A percentile compares a stretch with the other conserved stretches of the same genome.
These are phyloP conservation scores for Petunia hybrid DNA, from an alignment of 305 asterid genomes.

Conservation along the genomic window DNA sequence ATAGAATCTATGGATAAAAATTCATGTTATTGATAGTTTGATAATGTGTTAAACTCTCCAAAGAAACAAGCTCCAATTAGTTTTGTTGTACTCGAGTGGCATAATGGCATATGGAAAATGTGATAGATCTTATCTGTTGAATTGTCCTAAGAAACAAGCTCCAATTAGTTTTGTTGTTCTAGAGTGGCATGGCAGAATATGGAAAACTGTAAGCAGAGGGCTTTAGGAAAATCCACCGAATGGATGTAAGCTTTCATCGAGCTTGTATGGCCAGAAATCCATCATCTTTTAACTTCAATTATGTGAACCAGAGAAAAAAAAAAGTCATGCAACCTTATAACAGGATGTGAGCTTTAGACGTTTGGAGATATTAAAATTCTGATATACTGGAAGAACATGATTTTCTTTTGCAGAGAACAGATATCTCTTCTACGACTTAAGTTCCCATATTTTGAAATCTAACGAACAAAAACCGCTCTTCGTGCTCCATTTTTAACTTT, in stretches of 20 bases:
- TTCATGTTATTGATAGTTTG: neutral
- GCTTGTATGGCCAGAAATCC: neutral
- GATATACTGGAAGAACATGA: neutral
- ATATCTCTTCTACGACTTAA: neutral
- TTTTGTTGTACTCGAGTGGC: neutral
- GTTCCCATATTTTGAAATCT: neutral
- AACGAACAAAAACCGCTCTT: neutral
- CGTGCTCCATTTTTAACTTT: neutral
- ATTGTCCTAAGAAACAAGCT: neutral
- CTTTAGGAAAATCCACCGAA: no score
- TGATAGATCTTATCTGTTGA: neutral
- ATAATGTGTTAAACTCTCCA: neutral
- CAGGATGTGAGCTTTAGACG: neutral
- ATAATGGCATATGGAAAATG: neutral
- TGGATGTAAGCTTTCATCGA: neutral
- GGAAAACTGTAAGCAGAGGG: neutral
- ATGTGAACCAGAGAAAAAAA: neutral
- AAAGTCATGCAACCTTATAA: neutral
- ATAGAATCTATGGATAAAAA: neutral
- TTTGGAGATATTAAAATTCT: neutral
- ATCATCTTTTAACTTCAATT: neutral
- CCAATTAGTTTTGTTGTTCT: conserved; percentile 6
- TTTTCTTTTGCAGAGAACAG: neutral
- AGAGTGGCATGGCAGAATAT: neutral
- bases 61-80: neutral